phyloP scores from a whole-genome alignment of 2,329 filamentous ascomycete genomes.

The Cylindrodendrum hubeiense region DNA sequence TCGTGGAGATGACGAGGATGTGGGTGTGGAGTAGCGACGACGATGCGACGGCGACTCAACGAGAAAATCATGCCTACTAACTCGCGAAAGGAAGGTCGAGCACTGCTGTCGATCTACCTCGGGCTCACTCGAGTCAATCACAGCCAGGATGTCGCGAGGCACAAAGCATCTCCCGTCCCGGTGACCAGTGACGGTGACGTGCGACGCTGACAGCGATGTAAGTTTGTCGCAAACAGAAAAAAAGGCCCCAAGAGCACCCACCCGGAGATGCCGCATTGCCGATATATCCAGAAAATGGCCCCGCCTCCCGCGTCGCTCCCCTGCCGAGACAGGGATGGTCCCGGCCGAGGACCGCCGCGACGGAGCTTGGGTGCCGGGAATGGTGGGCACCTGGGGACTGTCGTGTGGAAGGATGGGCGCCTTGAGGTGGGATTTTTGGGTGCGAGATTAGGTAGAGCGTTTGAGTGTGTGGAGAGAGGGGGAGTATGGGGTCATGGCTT shows the following conservation, averaged over 20 bases:
- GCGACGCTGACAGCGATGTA: slow-evolving; percentile 24
- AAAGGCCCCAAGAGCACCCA: slow-evolving; percentile 8
- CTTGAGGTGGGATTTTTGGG: neutral
- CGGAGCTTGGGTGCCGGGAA: slow-evolving; percentile 31
- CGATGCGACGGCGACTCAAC: neutral
- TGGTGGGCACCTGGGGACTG: slow-evolving; percentile 16
- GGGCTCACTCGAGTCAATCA: neutral
- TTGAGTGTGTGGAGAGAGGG: slow-evolving; percentile 12
- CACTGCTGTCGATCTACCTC: neutral
- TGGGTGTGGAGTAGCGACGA: neutral
- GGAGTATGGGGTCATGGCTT: too few species aligned
- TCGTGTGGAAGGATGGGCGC: slow-evolving; percentile 27
- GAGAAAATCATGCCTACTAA: neutral
- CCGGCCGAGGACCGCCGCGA: slow-evolving; percentile 24
- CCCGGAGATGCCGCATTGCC: slow-evolving; percentile 40
- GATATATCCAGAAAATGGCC: slow-evolving; percentile 18
- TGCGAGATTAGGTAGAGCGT: slow-evolving; percentile 2
- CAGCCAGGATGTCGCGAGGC: neutral
- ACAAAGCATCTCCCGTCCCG: neutral
- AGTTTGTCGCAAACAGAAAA: neutral
- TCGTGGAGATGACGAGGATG: neutral
- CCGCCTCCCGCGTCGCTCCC: neutral
- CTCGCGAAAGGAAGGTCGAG: neutral
- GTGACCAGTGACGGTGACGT: neutral
- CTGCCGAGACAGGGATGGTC: slow-evolving; percentile 27